Evolutionary conservation across 2,329 filamentous ascomycete species (phyloP), one percentile per base, ranked within the genome.

Genomic region (Pseudogymnoascus sp.): DNA sequence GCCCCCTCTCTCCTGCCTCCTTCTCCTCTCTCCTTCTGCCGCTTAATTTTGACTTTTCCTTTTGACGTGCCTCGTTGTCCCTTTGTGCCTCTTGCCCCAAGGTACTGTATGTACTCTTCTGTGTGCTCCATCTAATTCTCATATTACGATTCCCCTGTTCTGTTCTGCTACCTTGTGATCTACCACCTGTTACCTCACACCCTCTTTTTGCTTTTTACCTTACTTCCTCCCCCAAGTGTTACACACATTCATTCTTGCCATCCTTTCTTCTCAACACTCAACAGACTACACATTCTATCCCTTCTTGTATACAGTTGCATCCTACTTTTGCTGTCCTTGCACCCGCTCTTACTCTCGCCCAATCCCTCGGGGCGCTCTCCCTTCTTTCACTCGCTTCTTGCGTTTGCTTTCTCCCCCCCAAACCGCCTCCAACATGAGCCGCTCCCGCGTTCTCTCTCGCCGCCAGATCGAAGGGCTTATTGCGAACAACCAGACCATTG

Each of bases 391-490:
- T 33, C 29, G 21, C 27, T 12, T 8, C n/a, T 4, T 29, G 42
- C 27, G 45, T 55, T 55, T 31, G 27, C 45, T 18, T 18, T 18
- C 12, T 31, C 2, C 15, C 10, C 31, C 58, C 27, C 45, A 55
- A 33, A 55, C 48, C 48, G 27, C 48, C 48, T 33, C n/a, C 48
- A 60, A 52, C 7, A 62, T 45, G n/a, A 39, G 36, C 25, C 65
- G 62, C 13, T 60, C 60, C 13, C 64, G 69, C 31, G 67, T 70
- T 7, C 75, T 87, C 66, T 83, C 81, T 64, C 80, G 86, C 65
- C 76, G 82, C 63, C 82, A 90, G 71, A 82, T 96, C 64, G 92
- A 97, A 74, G 84, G 82, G 4, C 77, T 93, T 69, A 97, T 99
- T 70, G 90, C 92, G 5, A 84, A 89, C 63, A 93, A 92, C 3